Base-by-base conservation (phyloP, 371 early-diverging fungal genomes). In the Mucor plumbeus region DNA sequence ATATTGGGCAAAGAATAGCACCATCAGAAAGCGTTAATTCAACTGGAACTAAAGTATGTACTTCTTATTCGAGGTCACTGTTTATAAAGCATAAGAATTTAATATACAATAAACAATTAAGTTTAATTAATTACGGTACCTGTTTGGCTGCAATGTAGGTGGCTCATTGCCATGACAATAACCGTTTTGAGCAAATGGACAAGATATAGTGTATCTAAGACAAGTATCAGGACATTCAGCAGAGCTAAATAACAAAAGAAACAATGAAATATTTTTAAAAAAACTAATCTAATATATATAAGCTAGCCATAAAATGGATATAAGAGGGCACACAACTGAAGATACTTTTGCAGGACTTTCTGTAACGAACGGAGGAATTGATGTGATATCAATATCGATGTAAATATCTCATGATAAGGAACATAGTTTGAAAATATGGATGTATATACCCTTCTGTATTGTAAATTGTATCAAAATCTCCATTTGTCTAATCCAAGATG, bases 141-240 rank as follows among this genome's bases (percentile, higher is more conserved):
- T n/a, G 38, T 19, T 11, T 50, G 50, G 26, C 13, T 26, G 50
- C 4, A 26, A 19, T 50, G 50, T 5, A 7, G 50, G 50, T 50
- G 50, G 50, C 11, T 50, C 50, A 1, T 5, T 17, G 14, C 35
- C 57, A 47, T 63, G 68, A 35, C 69, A 69, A 9, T 41, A 50
- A 14, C 64, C 64, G 8, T 64, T 43, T 8, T 10, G 7, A 1
- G 64, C 35, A 41, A 59, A 69, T 44, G 69, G 64, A 38, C 69
- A 69, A 14, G 60, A 60, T 6, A 38, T 40, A 53, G 59, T 36
- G 8, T 53, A 44, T 17, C 59, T 53, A 39, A 64, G 39, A 19
- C 69, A 69, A 4, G 21, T 36, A 55, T 64, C 44, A 43, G 64
- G 64, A 26, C 69, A 69, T 59, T 69, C 69, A 14, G 17, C 48